Base-by-base conservation (phyloP, 805 yeast species). In the baker's yeast (Saccharomyces cerevisiae) region DNA sequence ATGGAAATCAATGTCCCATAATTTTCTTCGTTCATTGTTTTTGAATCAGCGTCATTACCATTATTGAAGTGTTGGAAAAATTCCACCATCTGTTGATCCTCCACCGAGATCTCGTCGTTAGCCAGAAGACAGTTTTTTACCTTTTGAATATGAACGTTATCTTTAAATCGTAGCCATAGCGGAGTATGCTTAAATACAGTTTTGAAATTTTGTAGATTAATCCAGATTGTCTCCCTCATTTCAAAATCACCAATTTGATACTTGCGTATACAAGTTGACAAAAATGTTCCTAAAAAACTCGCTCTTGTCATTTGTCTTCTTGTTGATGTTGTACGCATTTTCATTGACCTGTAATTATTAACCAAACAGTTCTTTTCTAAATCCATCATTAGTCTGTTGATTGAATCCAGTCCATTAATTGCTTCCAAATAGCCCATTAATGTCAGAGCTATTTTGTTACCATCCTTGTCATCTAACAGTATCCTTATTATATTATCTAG, bases 201-300 rank as follows among this genome's bases (percentile, higher is more conserved):
- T 17, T 55, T 27, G 29, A 53, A 57, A 17, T 31, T 46, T 6
- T n/a, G 31, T 4, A 57, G 46, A 29, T 55, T 47, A 14, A 50
- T 49, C 60, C 60, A 57, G 10, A 57, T 47, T 10, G 53, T 48
- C 29, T 51, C 55, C 26, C 57, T 56, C 24, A 55, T 57, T 9
- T 60, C 59, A 53, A 63, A 63, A 24, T 53, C 57, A 5, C 60
- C 59, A 8, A 61, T 30, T 49, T 57, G 56, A 24, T 55, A 55
- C 48, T 56, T 59, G 5, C 41, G 48, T 22, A 54, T 26, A 32
- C 62, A 60, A 13, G 48, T 49, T 6, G 48, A 41, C n/a, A 61
- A 22, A 52, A 55, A 64, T 14, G 51, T 49, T 4, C 66, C 68
- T 6, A 64, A 29, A 43, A 59, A 59, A 53, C 66, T 63, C 11